Evolutionary conservation across 768 basidiomycete genomes (phyloP).

Genomic region (Boletus speciosus): DNA sequence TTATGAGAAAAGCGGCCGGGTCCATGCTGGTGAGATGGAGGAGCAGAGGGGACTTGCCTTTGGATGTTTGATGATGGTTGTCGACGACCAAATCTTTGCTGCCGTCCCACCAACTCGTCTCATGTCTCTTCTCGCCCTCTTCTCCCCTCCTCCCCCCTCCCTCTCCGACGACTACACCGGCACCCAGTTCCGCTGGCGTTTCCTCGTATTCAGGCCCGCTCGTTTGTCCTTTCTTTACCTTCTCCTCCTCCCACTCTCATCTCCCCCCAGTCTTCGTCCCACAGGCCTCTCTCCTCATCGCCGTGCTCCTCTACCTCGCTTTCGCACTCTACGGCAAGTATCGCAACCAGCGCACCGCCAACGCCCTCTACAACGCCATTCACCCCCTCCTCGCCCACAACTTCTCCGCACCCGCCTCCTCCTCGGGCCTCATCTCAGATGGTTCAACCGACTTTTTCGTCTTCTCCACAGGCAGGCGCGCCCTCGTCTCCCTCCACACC

Average conservation of each 20-base stretch:
- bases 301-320: constrained; percentile 52
- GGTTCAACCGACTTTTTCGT: constrained; percentile 78
- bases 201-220: constrained; percentile 79
- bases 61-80: constrained; percentile 9
- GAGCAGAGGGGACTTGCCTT: constrained; percentile 14
- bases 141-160: constrained; percentile 6
- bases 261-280: constrained; percentile 52
- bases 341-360: constrained; percentile 57
- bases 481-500: constrained; percentile 73
- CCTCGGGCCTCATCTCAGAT: constrained; percentile 54
- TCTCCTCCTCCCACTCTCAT: not conserved
- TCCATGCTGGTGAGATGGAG: constrained; percentile 20
- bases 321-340: constrained; percentile 59
- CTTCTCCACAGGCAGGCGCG: constrained; percentile 85
- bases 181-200: constrained; percentile 67
- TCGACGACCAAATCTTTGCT: not conserved
- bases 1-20: constrained; percentile 16
- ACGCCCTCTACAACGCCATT: constrained; percentile 64
- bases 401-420: constrained; percentile 64
- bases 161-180: constrained; percentile 63
- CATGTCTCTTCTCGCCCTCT: constrained; percentile 19
- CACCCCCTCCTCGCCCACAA: constrained; percentile 58
- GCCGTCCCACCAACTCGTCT: not conserved
- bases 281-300: constrained; percentile 57
- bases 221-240: constrained; percentile 34